Evolutionary conservation across 2,329 filamentous ascomycete species (phyloP), one percentile per base, ranked within the genome.

Genomic region (Knufia fluminis): DNA sequence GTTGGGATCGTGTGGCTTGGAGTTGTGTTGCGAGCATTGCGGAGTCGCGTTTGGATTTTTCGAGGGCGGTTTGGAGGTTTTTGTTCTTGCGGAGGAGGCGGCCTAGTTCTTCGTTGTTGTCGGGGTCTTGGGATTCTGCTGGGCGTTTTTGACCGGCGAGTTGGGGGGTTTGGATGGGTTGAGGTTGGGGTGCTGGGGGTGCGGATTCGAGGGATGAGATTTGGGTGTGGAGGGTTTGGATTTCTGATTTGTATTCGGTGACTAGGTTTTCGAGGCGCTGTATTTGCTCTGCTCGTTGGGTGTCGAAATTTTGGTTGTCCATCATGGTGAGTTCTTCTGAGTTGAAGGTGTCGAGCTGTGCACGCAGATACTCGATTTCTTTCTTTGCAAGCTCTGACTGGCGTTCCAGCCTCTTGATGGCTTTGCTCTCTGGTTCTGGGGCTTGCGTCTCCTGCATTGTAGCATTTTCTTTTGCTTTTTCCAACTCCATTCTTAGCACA

Each of bases 341-440:
- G 60, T 97, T 87, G 52, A 94, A 85, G 0, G 86, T 84, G 68
- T 90, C 90, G 48, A 97, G 76, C 66, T 98, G 92, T 0, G 88
- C 91, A 19, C 92, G 85, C 4, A 98, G 76, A 63, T 94, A 95
- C 58, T 96, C 90, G 0, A 92, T 87, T 64, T 98, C 94, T 62
- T 96, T 96, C 20, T 88, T 76, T 0, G 90, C 88, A 6, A 98
- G 76, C 1, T 77, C 79, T 51, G 87, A 85, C 63, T 97, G 91
- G 51, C 92, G 78, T 60, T 98, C 91, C 0, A 96, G 71, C 26
- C 92, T 79, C 47, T 85, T 71, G 38, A 81, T 82, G 1, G 78
- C 76, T 67, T 89, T 78, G 54, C 64, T 85, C 60, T 87, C 57
- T 17, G 50, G 24, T 23, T 42, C 49, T 17, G 70, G 74, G 1